Conservation (phyloP, 306 rosid genomes). For the peach (Prunus persica) region DNA sequence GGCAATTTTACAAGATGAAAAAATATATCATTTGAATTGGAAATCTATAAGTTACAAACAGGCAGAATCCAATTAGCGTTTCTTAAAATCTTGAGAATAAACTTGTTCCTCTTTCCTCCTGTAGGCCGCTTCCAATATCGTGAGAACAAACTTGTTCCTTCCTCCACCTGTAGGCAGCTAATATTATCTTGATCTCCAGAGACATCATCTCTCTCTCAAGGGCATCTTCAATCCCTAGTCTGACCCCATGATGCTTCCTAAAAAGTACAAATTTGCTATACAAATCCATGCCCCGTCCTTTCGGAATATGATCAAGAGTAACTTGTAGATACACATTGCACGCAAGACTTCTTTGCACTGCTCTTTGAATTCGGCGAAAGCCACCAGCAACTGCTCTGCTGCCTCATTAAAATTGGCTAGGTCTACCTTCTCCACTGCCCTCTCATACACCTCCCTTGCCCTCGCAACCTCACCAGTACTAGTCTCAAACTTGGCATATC, state of each 20-base stretch:
- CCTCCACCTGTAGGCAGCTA: background rate
- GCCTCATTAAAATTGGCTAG: constrained; percentile 45
- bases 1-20: background rate
- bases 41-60: too few species aligned
- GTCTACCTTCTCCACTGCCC: constrained; percentile 61
- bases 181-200: background rate
- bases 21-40: too few species aligned
- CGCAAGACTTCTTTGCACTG: constrained; percentile 66
- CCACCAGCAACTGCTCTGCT: constrained; percentile 60
- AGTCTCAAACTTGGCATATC: constrained; percentile 77
- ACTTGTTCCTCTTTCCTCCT: too few species aligned
- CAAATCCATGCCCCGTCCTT: constrained; percentile 65
- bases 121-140: too few species aligned
- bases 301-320: constrained; percentile 68
- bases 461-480: constrained; percentile 57
- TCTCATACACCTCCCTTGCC: constrained; percentile 60
- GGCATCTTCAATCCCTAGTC: constrained; percentile 74
- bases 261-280: constrained; percentile 62
- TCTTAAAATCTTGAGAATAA: too few species aligned
- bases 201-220: constrained; percentile 70
- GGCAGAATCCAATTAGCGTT: too few species aligned
- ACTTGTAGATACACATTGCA: constrained; percentile 63
- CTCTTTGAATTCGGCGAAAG: constrained; percentile 78
- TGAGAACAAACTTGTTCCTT: too few species aligned
- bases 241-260: constrained; percentile 69